Evolutionary conservation across 139 green algal species (phyloP).

Genomic region (Tetradesmus obliquus): DNA sequence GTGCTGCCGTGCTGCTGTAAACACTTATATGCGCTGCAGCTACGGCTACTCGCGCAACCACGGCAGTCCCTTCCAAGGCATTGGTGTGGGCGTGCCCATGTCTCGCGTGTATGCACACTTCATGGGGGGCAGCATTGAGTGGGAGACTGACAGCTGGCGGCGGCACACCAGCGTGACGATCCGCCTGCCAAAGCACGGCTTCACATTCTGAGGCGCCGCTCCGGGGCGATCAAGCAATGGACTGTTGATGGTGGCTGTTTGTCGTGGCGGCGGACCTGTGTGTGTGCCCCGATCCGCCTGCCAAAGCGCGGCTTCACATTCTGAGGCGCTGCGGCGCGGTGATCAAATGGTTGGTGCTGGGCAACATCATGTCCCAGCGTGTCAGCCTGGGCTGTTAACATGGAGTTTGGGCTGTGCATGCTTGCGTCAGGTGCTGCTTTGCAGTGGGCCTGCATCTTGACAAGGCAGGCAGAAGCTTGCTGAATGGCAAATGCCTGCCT

Average conservation of each 20-base stretch:
- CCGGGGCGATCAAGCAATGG: too few species aligned
- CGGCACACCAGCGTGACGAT: conserved; percentile 43
- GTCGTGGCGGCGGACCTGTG: too few species aligned
- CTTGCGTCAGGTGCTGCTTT: too few species aligned
- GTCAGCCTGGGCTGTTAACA: too few species aligned
- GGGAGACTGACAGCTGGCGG: conserved; percentile 27
- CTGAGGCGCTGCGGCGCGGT: not conserved
- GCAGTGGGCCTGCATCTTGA: too few species aligned
- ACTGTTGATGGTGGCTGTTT: too few species aligned
- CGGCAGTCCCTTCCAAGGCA: conserved; percentile 51
- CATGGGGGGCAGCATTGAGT: conserved; percentile 52
- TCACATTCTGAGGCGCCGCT: conserved; percentile 42
- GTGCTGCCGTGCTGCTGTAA: not conserved
- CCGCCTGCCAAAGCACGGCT: conserved; percentile 49
- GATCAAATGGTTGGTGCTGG: too few species aligned
- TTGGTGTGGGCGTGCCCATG: conserved; percentile 57
- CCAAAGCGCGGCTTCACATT: conserved; percentile 51
- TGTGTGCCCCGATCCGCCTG: not conserved
- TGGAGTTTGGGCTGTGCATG: too few species aligned
- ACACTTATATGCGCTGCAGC: not conserved
- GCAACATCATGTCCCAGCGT: too few species aligned
- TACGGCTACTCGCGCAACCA: conserved; percentile 59
- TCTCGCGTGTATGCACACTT: conserved; percentile 47
- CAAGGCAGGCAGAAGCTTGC: too few species aligned
- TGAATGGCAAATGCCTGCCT: too few species aligned